Evolutionary conservation across 306 rosid species (phyloP), one percentile per base, ranked within the genome.

Genomic region (Corylus americana): DNA sequence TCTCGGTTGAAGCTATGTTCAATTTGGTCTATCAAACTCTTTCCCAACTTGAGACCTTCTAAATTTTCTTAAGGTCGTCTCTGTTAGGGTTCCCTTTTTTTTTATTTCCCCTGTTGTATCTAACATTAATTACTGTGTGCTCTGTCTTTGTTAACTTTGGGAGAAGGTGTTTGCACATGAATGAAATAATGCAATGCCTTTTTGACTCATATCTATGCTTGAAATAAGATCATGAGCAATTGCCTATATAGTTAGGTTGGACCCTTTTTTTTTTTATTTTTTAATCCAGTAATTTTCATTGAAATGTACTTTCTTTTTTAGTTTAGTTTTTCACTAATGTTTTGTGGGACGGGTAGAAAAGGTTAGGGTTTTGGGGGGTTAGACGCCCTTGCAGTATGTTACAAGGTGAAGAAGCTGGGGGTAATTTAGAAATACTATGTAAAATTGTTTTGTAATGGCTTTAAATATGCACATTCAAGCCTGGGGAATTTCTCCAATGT

Each of bases 11-110:
- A 74, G 49, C 74, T 74, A 49, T 69, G 35, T 53, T 57, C 44
- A 37, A 61, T 81, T 75, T 66, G 47, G 49, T 66, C 67, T 45
- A 42, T 55, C 59, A 48, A 25, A 64, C 42, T 67, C 62, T 53
- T 59, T 73, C 63, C 55, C n/a, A 62, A n/a, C 67, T 76, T 67
- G 42, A 45, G 48, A 48, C 57, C 74, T 73, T 80, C 54, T 78
- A 50, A 1, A 44, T 78, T 80, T 63, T n/a, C 71, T 69, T 51
- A 35, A 13, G 50, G 18, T 17, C 71, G 1, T 0, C n/a, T n/a
- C 14, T 37, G 12, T 8, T 17, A 18, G 71, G n/a, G 14, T 58
- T 55, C 61, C 73, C 48, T 80, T 73, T 63, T 39, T 39, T 42
- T 0, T 42, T n/a, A n/a, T 42, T 42, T 0, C 35, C 51, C 31